Conservation (phyloP, 306 rosid species). For the Canavalia gladiata region DNA sequence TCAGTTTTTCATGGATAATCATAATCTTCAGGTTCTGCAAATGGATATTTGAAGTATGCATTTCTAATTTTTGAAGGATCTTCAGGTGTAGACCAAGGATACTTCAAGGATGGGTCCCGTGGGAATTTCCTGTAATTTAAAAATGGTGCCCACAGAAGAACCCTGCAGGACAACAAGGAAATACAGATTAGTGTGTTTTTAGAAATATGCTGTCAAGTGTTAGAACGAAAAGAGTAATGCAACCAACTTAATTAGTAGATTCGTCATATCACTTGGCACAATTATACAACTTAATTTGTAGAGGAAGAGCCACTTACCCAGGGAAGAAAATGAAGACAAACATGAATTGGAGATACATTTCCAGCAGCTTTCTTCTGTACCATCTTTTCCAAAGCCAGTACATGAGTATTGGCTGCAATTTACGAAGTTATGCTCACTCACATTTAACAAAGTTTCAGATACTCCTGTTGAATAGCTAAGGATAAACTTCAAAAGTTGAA, state of each 20-base stretch:
- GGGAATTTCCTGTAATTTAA: slow-evolving; percentile 95
- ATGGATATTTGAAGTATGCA: slow-evolving; percentile 70
- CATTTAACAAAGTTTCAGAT: background rate
- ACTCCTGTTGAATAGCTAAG: background rate
- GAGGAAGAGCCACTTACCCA: slow-evolving; percentile 50
- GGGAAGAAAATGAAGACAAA: slow-evolving; percentile 93
- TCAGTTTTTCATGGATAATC: slow-evolving; percentile 62
- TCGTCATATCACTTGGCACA: background rate
- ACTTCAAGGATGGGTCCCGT: slow-evolving; percentile 79
- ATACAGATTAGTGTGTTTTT: background rate
- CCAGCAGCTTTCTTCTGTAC: slow-evolving; percentile 80
- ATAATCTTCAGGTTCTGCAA: slow-evolving; percentile 82
- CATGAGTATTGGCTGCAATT: slow-evolving; percentile 82
- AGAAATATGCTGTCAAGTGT: background rate
- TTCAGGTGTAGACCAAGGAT: slow-evolving; percentile 87
- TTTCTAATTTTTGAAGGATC: slow-evolving; percentile 69
- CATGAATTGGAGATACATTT: slow-evolving; percentile 92
- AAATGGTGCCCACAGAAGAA: slow-evolving; percentile 95
- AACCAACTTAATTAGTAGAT: slow-evolving; percentile 10
- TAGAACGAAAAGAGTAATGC: background rate
- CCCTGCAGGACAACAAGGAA: slow-evolving; percentile 55
- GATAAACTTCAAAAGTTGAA: background rate
- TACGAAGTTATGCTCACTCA: slow-evolving; percentile 24
- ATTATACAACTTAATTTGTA: too few relatives aligned
- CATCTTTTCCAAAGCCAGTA: slow-evolving; percentile 92